A percentile compares a stretch with the other conserved stretches of the same genome.
Evolutionary conservation across 2,329 filamentous ascomycete genomes (phyloP).

Genomic region (Amylocarpus encephaloides): DNA sequence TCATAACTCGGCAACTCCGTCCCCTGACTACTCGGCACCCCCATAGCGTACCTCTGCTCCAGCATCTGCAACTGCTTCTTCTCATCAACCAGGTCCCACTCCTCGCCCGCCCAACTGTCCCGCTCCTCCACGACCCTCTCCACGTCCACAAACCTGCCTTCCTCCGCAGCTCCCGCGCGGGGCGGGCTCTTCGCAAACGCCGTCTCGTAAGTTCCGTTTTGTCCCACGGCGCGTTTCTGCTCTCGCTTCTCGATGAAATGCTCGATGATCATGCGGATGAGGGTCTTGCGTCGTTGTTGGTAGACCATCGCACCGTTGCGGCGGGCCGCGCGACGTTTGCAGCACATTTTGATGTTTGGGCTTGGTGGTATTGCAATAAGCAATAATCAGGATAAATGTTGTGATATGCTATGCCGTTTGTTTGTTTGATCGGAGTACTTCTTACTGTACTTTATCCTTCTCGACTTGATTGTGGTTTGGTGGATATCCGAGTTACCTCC

Average conservation of each 20-base stretch:
- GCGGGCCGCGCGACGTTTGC: background rate
- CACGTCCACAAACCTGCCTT: background rate
- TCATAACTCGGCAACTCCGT: slow-evolving; percentile 2
- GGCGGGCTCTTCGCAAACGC: no score
- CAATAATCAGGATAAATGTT: no score
- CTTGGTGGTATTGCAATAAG: no score
- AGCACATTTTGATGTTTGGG: slow-evolving; percentile 1
- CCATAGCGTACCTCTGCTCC: background rate
- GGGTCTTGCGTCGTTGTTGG: slow-evolving; percentile 2
- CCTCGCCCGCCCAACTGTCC: no score
- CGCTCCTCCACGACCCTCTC: background rate
- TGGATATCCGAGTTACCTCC: no score
- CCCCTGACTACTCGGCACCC: background rate
- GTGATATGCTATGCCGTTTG: no score
- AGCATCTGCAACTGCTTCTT: background rate
- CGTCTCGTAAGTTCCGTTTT: background rate
- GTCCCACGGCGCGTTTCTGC: background rate
- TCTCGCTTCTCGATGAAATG: background rate
- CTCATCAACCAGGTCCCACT: slow-evolving; percentile 1
- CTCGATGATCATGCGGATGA: slow-evolving; percentile 5
- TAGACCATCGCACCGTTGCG: background rate
- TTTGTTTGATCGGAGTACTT: background rate
- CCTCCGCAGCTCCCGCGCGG: background rate
- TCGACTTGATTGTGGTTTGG: no score
- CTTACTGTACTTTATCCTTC: background rate